Percentiles rank a stretch among this genome's conserved stretches.
phyloP scores from a whole-genome alignment of 2,329 filamentous ascomycete genomes.

The Fusarium sp. region DNA sequence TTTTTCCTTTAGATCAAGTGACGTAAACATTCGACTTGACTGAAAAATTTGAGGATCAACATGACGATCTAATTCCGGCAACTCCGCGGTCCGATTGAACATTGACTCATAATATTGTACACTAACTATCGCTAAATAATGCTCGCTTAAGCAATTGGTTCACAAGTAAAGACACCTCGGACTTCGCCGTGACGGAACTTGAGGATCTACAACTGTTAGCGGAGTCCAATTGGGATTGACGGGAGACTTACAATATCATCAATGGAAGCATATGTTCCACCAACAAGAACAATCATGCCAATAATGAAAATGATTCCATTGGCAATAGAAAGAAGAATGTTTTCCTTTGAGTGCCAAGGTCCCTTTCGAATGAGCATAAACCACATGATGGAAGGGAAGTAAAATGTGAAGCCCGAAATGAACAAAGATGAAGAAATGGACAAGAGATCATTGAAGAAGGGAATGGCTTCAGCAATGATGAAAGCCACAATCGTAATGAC shows the following conservation, averaged over 20 bases:
- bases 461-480: constrained; percentile 79
- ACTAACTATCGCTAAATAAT: constrained; percentile 30
- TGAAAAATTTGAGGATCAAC: background rate
- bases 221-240: background rate
- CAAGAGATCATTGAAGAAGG: constrained; percentile 78
- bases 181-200: constrained; percentile 47
- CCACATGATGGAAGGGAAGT: constrained; percentile 59
- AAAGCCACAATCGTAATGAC: constrained; percentile 73
- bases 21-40: background rate
- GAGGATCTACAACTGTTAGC: constrained; percentile 39
- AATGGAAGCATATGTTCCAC: constrained; percentile 52
- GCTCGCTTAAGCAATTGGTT: constrained; percentile 44
- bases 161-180: constrained; percentile 48
- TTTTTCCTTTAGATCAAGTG: background rate
- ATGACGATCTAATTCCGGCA: constrained; percentile 7
- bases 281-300: constrained; percentile 50
- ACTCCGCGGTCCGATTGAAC: constrained; percentile 11
- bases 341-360: constrained; percentile 48
- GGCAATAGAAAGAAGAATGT: constrained; percentile 44
- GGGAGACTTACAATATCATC: constrained; percentile 48
- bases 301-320: constrained; percentile 49
- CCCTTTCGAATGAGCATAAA: constrained; percentile 56
- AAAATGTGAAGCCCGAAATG: constrained; percentile 60
- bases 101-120: constrained; percentile 27
- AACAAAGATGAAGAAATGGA: constrained; percentile 64